phyloP scores from a whole-genome alignment of 2,329 filamentous ascomycete species.

The Bipolaris gigantea region DNA sequence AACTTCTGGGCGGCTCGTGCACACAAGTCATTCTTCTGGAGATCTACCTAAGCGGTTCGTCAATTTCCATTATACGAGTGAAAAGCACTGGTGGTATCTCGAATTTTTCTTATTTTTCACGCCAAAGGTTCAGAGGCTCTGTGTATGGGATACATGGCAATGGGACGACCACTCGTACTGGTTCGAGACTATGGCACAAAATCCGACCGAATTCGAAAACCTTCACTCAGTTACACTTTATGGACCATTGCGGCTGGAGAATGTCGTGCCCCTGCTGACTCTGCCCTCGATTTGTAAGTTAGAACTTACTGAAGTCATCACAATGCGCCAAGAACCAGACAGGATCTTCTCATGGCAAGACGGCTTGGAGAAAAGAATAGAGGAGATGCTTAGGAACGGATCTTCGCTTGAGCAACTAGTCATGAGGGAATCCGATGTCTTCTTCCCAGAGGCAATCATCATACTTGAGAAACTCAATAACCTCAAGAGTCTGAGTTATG shows the following conservation, averaged over 20 bases:
- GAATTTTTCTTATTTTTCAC: constrained; percentile 15
- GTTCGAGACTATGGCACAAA: constrained; percentile 4
- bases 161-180: constrained; percentile 15
- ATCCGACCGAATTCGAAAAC: constrained; percentile 3
- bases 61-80: neutral
- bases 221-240: constrained; percentile 7
- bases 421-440: constrained; percentile 2
- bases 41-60: constrained; percentile 4
- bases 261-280: constrained; percentile 12
- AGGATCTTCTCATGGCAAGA: constrained; percentile 3
- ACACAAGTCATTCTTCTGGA: neutral
- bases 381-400: neutral
- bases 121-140: constrained; percentile 6
- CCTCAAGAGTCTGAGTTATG: constrained; percentile 10
- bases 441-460: neutral
- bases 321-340: constrained; percentile 4
- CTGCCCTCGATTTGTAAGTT: constrained; percentile 8
- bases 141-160: constrained; percentile 6
- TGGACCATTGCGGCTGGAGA: constrained; percentile 12
- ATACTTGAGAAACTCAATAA: constrained; percentile 1
- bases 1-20: neutral
- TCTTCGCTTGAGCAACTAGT: constrained; percentile 6
- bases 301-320: neutral
- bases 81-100: constrained; percentile 16
- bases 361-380: neutral